Base-by-base conservation (phyloP, 2,329 filamentous ascomycete species). In the Xylariomycetidae sp. region DNA sequence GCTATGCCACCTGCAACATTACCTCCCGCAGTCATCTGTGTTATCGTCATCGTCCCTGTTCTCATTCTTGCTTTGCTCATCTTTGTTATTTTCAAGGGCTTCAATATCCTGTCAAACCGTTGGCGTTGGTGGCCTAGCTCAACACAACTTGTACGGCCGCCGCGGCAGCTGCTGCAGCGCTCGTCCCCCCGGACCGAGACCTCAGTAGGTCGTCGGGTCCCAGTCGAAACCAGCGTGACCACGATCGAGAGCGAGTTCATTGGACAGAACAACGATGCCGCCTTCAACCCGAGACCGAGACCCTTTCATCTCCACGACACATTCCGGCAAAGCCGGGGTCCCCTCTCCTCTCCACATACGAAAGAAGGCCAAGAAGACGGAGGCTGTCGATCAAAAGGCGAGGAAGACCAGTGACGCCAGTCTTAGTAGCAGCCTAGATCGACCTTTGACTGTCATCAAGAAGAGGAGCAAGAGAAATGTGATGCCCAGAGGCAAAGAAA, bases 31-130 rank as follows among this genome's bases (percentile, higher is more conserved):
- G 39, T 43, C 18, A 47, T 53, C 24, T 41, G 32, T 39, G 31
- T 44, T 31, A 42, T 47, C 25, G 38, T 45, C 19, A 32, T 44
- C 6, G 39, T 68, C 28, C 55, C 63, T 24, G 49, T 49, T 34
- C 45, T 57, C 23, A 48, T 66, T 23, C 51, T 57, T 33, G 34
- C 61, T n/a, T 51, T 59, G 24, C 42, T 69, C 43, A 44, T 57
- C 38, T 39, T 43, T 7, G 49, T 46, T 16, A 47, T 47, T 25
- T 43, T 55, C 35, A 50, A 46, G 25, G 52, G 43, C 24, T 54
- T 54, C 35, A 30, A 53, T 20, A 41, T 53, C 12, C 17, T 43
- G 9, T 37, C 44, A 12, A 35, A 19, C 13, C 37, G 30, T 19
- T 33, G 35, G 23, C 2, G 16, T 33, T 37, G 32, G 30, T 33